Base-by-base conservation (phyloP, 331 rosid genomes). In the Quercus phellos region DNA sequence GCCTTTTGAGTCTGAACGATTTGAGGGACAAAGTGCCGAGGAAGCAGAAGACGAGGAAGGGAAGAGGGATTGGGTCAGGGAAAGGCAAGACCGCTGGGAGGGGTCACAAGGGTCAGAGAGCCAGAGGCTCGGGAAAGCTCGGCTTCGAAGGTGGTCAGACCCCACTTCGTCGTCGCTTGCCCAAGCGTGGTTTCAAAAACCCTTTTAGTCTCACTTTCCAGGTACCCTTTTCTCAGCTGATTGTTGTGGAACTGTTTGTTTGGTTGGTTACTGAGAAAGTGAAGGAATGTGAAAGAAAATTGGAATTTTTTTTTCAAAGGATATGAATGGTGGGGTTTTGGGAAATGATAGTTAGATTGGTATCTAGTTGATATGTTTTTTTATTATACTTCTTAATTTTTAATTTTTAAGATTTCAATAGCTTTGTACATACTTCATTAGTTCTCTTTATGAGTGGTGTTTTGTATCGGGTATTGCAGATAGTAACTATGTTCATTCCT, bases 101-200 rank as follows among this genome's bases (percentile, higher is more conserved):
- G 73, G 98, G 97, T 69, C 97, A 94, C 81, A 94, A 94, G 78
- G 98, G 97, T 42, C 97, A 94, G 85, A 87, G 87, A 80, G 98
- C 98, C 4, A 87, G 98, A 86, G 92, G 92, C 19, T 83, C 87
- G 2, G 98, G 97, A 1, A 94, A 90, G 79, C 83, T 94, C 9
- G 98, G 97, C 51, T 89, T 94, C 46, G 97, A 94, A 87, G 97
- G 98, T 51, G 98, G 98, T 51, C 97, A 92, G 85, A 92, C 98
- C 13, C 98, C 97, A 9, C 90, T 94, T 34, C 97, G 97, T 16
- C 91, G 97, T 61, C 91, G 97, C 80, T 38, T 94, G 83, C 95
- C 98, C 67, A 90, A 94, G 84, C 91, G 97, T 56, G 98, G 97
- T 26, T 94, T 94, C 74, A 90, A 89, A 80, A 90, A 94, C 80